These are phyloP conservation scores for Penicillium sp. DNA, from an alignment of 2,329 filamentous ascomycete species.

Conservation along the genomic window DNA sequence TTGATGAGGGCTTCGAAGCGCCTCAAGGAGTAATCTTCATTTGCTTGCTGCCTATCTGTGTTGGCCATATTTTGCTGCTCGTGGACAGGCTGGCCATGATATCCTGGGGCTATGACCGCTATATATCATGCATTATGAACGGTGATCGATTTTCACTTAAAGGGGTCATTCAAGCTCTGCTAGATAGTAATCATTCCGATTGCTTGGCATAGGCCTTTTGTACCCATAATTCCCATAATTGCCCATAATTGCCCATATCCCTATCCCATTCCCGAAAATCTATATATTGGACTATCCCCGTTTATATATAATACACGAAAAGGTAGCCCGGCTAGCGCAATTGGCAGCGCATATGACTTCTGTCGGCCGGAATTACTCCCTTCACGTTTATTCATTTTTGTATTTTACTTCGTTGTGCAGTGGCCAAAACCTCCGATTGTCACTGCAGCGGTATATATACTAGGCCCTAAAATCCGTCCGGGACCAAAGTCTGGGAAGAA, in stretches of 20 bases:
- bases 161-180: not conserved
- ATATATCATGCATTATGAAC: not conserved
- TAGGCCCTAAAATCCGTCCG: too few species aligned
- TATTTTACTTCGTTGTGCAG: too few species aligned
- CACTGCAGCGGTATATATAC: too few species aligned
- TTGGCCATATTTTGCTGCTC: not conserved
- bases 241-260: not conserved
- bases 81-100: slow-evolving; percentile 1
- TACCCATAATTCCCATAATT: not conserved
- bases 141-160: not conserved
- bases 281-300: not conserved
- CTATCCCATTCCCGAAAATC: not conserved
- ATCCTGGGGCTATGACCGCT: not conserved
- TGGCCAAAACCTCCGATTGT: too few species aligned
- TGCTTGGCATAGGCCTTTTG: not conserved
- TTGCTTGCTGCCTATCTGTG: not conserved
- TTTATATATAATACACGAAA: too few species aligned
- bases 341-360: too few species aligned
- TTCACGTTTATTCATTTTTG: too few species aligned
- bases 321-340: too few species aligned
- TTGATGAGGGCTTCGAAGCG: slow-evolving; percentile 53
- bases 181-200: not conserved
- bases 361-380: too few species aligned
- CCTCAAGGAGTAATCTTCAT: slow-evolving; percentile 39
- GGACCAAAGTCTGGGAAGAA: too few species aligned